Base-by-base conservation (phyloP, 495 filamentous ascomycete species). In the Coniosporium apollinis region DNA sequence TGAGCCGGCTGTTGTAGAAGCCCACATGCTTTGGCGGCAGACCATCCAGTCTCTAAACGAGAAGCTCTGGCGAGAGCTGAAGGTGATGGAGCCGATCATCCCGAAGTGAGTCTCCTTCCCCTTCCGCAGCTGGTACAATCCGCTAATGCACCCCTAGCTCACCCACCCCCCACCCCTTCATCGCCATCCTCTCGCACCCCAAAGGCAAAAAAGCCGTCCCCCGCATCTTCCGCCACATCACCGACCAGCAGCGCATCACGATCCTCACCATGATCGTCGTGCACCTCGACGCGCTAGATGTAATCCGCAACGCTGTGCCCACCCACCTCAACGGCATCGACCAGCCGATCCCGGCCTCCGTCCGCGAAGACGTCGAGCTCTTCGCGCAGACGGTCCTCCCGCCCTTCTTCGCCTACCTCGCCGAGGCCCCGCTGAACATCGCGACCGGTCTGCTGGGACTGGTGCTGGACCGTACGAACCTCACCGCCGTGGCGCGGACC, bases 171-270 rank as follows among this genome's bases (percentile, higher is more conserved):
- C 91, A 99, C 52, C 89, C 89, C 1, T 99, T 99, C 65, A 94
- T 99, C 46, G 80, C 83, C 20, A 84, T 99, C 50, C 69, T 99
- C 10, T 87, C 85, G 4, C 93, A 85, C 52, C 71, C 70, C 32
- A 99, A 99, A 61, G 91, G 89, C 47, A 99, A 94, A 63, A 91
- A 89, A 54, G 80, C 82, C 1, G 82, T 99, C 45, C 82, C 82
- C 16, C 80, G 89, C 34, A 76, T 99, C 33, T 94, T 94, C 70
- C 79, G 84, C 24, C 84, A 94, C 48, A 81, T 94, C 34, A 79
- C 79, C 38, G 74, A 80, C 26, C 80, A 94, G 48, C 86, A 99
- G 53, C 82, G 87, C 13, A 76, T 89, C 13, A 94, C 83, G 4
- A 79, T 94, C 33, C 67, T 96, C 21, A 96, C 91, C 4, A 84